A percentile compares a stretch with the other conserved stretches of the same genome.
phyloP scores from a whole-genome alignment of 768 basidiomycete genomes.

The Serendipita sp. region DNA sequence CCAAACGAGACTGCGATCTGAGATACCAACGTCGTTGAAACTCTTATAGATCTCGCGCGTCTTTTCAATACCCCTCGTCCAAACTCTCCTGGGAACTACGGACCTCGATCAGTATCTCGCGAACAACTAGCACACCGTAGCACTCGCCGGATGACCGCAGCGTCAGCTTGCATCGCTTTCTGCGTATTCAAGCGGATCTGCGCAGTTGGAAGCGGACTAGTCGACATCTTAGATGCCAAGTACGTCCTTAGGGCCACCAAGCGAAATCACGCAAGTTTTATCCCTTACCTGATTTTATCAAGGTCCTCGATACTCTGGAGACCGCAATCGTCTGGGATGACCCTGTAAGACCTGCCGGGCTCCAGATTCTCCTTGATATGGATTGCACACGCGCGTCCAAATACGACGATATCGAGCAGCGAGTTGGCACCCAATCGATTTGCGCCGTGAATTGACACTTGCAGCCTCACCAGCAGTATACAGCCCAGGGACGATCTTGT shows the following conservation, averaged over 20 bases:
- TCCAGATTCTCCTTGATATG: constrained; percentile 86
- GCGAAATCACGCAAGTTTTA: background rate
- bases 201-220: constrained; percentile 73
- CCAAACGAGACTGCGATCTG: constrained; percentile 99
- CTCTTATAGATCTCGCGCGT: constrained; percentile 73
- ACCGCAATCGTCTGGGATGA: constrained; percentile 74
- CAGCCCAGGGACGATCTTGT: constrained; percentile 86
- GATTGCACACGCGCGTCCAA: constrained; percentile 97
- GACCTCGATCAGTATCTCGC: constrained; percentile 7
- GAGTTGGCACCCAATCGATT: constrained; percentile 99
- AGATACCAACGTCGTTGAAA: constrained; percentile 84
- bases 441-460: constrained; percentile 93
- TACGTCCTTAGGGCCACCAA: background rate
- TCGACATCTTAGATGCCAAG: constrained; percentile 32
- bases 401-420: constrained; percentile 95
- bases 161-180: constrained; percentile 97
- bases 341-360: constrained; percentile 82
- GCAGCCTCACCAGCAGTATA: constrained; percentile 99
- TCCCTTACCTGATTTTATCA: constrained; percentile 58
- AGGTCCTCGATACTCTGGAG: constrained; percentile 70
- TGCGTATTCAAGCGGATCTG: constrained; percentile 92
- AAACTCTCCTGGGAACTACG: constrained; percentile 69
- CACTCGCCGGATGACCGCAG: constrained; percentile 80
- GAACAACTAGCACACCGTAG: background rate
- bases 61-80: constrained; percentile 85